Conservation (phyloP, 805 yeast species). For the Teunomyces pallodes region DNA sequence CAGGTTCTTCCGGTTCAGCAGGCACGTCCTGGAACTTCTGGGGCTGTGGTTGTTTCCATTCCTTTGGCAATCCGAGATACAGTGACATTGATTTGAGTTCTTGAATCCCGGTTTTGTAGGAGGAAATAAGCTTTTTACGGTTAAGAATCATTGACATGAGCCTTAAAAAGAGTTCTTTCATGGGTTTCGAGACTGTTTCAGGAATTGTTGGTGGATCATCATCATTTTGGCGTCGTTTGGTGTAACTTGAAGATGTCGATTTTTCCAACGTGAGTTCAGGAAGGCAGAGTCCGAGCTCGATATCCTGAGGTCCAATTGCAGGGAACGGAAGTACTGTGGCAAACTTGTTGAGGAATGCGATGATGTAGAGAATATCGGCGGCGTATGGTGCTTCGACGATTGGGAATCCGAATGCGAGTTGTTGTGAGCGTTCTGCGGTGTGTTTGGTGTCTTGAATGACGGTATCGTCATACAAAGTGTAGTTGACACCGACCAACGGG, state of each 20-base stretch:
- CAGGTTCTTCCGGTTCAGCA: constrained; percentile 13
- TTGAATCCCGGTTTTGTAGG: constrained; percentile 27
- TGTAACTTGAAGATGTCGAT: background rate
- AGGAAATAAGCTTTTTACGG: constrained; percentile 26
- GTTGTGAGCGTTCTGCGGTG: constrained; percentile 12
- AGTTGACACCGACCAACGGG: constrained; percentile 34
- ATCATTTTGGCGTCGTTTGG: background rate
- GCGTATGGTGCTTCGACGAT: constrained; percentile 25
- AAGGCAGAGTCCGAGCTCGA: constrained; percentile 35
- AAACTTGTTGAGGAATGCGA: constrained; percentile 33
- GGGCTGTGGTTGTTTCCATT: constrained; percentile 31
- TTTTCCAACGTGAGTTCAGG: constrained; percentile 5
- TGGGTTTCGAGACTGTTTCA: constrained; percentile 22
- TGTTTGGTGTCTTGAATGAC: constrained; percentile 16
- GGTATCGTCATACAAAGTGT: constrained; percentile 39
- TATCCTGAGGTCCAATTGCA: constrained; percentile 35
- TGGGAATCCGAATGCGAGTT: constrained; percentile 36
- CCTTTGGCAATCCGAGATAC: constrained; percentile 34
- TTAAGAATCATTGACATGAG: constrained; percentile 36
- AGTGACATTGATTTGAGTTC: constrained; percentile 30
- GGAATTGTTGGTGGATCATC: background rate
- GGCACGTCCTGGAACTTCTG: constrained; percentile 2
- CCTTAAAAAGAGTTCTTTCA: constrained; percentile 32
- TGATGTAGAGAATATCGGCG: constrained; percentile 30
- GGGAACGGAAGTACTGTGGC: constrained; percentile 19